A percentile compares a stretch with the other conserved stretches of the same genome.
Conservation (phyloP, 352 stramenopile species). For the Globisporangium nodosum region DNA sequence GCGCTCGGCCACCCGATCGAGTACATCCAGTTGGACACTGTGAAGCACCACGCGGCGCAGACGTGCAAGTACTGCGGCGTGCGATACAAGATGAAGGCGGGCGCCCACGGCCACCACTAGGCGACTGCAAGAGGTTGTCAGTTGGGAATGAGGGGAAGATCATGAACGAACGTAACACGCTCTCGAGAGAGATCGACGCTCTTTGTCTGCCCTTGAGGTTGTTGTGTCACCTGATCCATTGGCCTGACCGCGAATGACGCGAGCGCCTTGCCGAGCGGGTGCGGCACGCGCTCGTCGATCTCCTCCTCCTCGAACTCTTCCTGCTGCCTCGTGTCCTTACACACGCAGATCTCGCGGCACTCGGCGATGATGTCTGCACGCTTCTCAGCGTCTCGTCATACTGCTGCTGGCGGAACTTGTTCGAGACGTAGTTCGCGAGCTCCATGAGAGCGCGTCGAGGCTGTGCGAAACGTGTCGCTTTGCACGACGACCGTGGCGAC, state of each 20-base stretch:
- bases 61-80: slow-evolving; percentile 93
- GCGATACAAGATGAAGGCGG: slow-evolving; percentile 84
- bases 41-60: slow-evolving; percentile 59
- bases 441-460: slow-evolving; percentile 60
- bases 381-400: neutral
- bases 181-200: neutral
- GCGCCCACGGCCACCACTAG: slow-evolving; percentile 62
- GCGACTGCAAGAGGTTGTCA: neutral
- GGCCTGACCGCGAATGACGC: slow-evolving; percentile 10
- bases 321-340: slow-evolving; percentile 47
- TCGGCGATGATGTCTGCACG: slow-evolving; percentile 45
- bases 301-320: slow-evolving; percentile 50
- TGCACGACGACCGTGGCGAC: too few species aligned
- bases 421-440: slow-evolving; percentile 58
- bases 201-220: too few species aligned
- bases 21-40: slow-evolving; percentile 91
- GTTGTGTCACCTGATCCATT: slow-evolving; percentile 1
- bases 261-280: too few species aligned
- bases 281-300: too few species aligned
- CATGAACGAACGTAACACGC: neutral
- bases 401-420: slow-evolving; percentile 26
- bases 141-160: neutral
- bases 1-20: slow-evolving; percentile 96
- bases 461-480: slow-evolving; percentile 18
- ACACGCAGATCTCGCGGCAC: slow-evolving; percentile 66